Percentiles rank a stretch among this genome's conserved stretches.
Conservation (phyloP, 805 yeast species). For the Wickerhamiella domercqiae region DNA sequence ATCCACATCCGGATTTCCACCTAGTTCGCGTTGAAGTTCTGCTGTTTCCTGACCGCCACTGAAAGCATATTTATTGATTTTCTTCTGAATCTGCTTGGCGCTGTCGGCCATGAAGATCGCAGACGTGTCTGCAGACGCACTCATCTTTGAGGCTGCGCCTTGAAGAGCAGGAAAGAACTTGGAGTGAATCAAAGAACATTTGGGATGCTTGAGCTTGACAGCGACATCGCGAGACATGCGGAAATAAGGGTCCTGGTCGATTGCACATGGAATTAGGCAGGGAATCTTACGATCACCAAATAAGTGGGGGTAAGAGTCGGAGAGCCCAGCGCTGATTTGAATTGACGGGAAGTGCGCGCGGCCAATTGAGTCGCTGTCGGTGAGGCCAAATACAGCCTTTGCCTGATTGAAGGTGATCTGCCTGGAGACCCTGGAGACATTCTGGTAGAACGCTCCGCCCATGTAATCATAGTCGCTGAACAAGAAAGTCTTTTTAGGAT, state of each 20-base stretch:
- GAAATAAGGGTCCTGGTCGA: constrained; percentile 97
- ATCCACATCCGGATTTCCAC: constrained; percentile 92
- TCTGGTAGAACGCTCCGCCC: constrained; percentile 90
- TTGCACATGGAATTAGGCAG: constrained; percentile 95
- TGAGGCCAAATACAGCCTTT: constrained; percentile 90
- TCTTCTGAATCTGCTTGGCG: constrained; percentile 78
- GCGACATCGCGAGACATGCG: constrained; percentile 97
- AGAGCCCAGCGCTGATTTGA: constrained; percentile 92
- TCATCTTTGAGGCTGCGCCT: constrained; percentile 93
- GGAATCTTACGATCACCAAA: constrained; percentile 86
- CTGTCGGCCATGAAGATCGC: constrained; percentile 95
- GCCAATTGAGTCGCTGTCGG: constrained; percentile 89
- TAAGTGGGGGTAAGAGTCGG: constrained; percentile 88
- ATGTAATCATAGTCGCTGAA: constrained; percentile 85
- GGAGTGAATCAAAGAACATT: constrained; percentile 86
- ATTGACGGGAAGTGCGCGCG: constrained; percentile 88
- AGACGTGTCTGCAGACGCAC: constrained; percentile 81
- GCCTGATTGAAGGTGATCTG: constrained; percentile 97
- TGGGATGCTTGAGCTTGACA: constrained; percentile 72
- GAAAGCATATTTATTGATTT: constrained; percentile 90
- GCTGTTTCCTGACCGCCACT: constrained; percentile 80
- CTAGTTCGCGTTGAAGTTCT: constrained; percentile 79
- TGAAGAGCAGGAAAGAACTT: constrained; percentile 96
- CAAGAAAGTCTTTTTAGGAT: constrained; percentile 86
- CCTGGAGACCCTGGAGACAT: constrained; percentile 80